Evolutionary conservation across 2,329 filamentous ascomycete genomes (phyloP).

Genomic region (Xylaria sp.): DNA sequence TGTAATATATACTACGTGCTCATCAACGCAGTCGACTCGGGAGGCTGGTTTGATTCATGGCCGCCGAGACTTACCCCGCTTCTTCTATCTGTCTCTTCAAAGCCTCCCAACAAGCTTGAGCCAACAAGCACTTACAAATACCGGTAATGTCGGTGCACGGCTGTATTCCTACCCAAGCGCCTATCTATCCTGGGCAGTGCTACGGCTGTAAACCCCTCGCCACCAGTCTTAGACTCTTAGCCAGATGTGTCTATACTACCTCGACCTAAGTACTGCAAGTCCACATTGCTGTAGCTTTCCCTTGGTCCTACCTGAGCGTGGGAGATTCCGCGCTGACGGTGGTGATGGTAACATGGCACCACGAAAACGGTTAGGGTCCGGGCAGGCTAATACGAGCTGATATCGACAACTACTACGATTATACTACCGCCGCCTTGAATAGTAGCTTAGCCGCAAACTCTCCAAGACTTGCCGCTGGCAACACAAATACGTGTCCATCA

Average conservation of each 20-base stretch:
- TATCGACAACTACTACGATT: not conserved
- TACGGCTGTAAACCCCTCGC: not conserved
- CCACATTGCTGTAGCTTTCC: conserved; percentile 7
- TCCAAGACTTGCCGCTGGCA: conserved; percentile 14
- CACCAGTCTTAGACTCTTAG: not conserved
- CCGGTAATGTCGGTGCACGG: not conserved
- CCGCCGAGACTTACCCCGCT: conserved; percentile 27
- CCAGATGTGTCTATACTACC: not conserved
- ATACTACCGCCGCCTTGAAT: not conserved
- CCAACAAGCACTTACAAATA: not conserved
- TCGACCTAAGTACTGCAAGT: not conserved
- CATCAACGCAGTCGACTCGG: not conserved
- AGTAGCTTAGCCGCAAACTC: conserved; percentile 14
- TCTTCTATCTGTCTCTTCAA: not conserved
- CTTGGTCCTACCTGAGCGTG: conserved; percentile 7
- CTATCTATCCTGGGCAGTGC: not conserved
- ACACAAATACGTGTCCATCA: conserved; percentile 18
- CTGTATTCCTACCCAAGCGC: not conserved
- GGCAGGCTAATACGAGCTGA: conserved; percentile 23
- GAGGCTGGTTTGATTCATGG: conserved; percentile 13
- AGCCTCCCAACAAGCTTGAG: not conserved
- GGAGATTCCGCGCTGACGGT: not conserved
- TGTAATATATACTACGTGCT: not conserved
- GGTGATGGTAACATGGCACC: conserved; percentile 11
- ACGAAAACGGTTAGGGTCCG: conserved; percentile 21